Base-by-base conservation (phyloP, 1,139 yeast genomes). In the Magnusiomyces paraingens region DNA sequence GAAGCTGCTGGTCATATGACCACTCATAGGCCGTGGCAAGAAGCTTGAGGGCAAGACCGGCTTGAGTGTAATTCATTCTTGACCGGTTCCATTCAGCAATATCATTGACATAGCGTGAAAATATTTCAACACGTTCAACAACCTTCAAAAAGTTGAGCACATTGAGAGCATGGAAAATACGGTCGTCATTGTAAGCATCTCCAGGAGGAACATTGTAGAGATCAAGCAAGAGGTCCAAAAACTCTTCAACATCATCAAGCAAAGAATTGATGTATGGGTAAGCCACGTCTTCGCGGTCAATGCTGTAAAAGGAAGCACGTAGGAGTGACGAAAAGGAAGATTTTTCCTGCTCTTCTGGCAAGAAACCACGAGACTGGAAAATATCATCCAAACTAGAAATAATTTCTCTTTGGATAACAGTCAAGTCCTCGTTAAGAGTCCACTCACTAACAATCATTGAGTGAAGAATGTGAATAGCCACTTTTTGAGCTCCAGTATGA, bases 181-280 rank as follows among this genome's bases (percentile, higher is more conserved):
- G 76, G 67, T 89, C 96, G 64, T 86, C 95, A 62, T 86, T 93
- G 69, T 85, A 89, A 63, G 89, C 95, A 49, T 84, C 83, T 20
- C 91, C 93, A 51, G 78, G 79, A 20, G 96, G 96, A 55, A 89
- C 88, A 60, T 80, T 79, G 61, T 80, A 80, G 62, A 86, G 79
- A 63, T 86, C 89, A 58, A 82, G 77, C 64, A 86, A 76, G 21
- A 83, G 81, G 53, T 78, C 80, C 58, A 88, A 70, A 69, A 88
- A 86, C 38, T 82, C 84, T 40, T 82, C 66, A 35, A 87, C 66
- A 54, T 80, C 82, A 56, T 78, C 78, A 57, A 84, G 73, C 54
- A 84, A 80, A 49, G 72, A 71, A 58, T 76, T 71, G 50, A 85
- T 74, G 48, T 80, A 70, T 1, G 71, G 70, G 61, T 77, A 81